phyloP scores from a whole-genome alignment of 352 stramenopile species.

The Achlya hypogyna region DNA sequence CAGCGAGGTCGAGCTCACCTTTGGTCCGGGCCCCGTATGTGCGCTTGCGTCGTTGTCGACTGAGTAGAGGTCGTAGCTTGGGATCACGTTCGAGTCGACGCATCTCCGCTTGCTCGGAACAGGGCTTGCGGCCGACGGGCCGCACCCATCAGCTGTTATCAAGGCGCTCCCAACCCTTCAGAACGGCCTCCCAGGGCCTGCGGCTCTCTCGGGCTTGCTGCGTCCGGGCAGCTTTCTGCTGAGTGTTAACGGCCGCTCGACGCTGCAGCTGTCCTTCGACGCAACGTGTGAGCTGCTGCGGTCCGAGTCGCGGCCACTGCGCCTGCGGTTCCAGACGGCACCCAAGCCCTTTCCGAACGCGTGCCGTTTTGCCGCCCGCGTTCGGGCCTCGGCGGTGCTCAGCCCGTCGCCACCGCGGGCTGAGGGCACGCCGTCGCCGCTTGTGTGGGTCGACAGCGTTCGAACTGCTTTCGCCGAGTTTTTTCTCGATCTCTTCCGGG shows the following conservation, averaged over 20 bases:
- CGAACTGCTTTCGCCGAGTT: constrained; percentile 50
- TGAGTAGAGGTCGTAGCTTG: constrained; percentile 31
- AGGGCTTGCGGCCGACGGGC: constrained; percentile 31
- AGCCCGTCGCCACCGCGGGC: constrained; percentile 25
- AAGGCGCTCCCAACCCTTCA: constrained; percentile 52
- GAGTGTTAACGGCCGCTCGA: constrained; percentile 20
- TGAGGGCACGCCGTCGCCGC: constrained; percentile 32
- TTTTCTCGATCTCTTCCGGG: constrained; percentile 54
- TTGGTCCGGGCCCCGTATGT: constrained; percentile 54
- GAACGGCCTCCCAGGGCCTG: constrained; percentile 48
- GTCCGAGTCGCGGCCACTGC: constrained; percentile 7
- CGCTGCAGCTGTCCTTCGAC: constrained; percentile 18
- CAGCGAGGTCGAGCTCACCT: constrained; percentile 59
- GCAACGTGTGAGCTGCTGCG: constrained; percentile 14
- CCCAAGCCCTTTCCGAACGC: constrained; percentile 42
- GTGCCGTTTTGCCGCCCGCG: constrained; percentile 45
- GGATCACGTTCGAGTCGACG: constrained; percentile 70
- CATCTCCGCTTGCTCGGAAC: constrained; percentile 52
- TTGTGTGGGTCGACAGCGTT: constrained; percentile 50
- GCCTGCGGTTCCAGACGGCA: constrained; percentile 22
- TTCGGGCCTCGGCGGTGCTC: constrained; percentile 45
- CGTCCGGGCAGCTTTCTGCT: constrained; percentile 15
- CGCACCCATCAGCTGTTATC: constrained; percentile 46
- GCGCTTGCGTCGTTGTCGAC: background rate
- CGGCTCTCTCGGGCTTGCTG: constrained; percentile 45